Base-by-base conservation (phyloP, 2,329 filamentous ascomycete species). In the Hymenoscyphus fraxineus region DNA sequence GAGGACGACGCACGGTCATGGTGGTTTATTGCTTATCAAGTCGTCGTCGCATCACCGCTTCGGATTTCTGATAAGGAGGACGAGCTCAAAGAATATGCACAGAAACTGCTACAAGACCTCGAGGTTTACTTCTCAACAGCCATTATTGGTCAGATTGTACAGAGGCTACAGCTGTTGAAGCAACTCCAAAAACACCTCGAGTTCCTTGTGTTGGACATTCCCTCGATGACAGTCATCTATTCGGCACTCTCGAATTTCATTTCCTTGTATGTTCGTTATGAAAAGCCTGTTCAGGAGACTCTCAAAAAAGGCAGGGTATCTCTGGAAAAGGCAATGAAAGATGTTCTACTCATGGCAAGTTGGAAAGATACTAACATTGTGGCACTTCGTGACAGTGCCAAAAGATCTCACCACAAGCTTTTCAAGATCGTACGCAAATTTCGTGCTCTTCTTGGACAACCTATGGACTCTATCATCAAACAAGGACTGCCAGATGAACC, bases 331-430 rank as follows among this genome's bases (percentile, higher is more conserved):
- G 88, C 92, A 64, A 92, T 98, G 83, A 94, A 90, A 75, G 91
- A 98, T 70, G 88, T 97, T n/a, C 84, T 99, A 16, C 86, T 96
- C 61, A 81, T 99, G 71, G 93, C 93, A 7, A 97, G 93, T 76
- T 99, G 96, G 96, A 97, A 96, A 76, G 95, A 99, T 71, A 97
- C 92, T 27, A 99, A 98, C 73, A 96, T 99, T 67, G 89, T 89
- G 58, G 91, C 92, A 0, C 80, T 99, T 16, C 86, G 89, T 69
- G 93, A 97, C 73, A 98, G 94, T 76, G 93, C 95, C 0, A 89
- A 90, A 71, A 89, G 89, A 66, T 97, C 93, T 22, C 95, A 99
- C 74, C 87, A 90, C 72, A 97, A 97, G 77, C 84, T 99, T 1
- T 97, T 97, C 79, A 91, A 91, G 71, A 82, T 97, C 41, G 90